Percentiles rank a stretch among this genome's conserved stretches.
These are phyloP conservation scores for Podospora pseudocomata DNA, from an alignment of 495 filamentous ascomycete genomes.

Conservation along the genomic window DNA sequence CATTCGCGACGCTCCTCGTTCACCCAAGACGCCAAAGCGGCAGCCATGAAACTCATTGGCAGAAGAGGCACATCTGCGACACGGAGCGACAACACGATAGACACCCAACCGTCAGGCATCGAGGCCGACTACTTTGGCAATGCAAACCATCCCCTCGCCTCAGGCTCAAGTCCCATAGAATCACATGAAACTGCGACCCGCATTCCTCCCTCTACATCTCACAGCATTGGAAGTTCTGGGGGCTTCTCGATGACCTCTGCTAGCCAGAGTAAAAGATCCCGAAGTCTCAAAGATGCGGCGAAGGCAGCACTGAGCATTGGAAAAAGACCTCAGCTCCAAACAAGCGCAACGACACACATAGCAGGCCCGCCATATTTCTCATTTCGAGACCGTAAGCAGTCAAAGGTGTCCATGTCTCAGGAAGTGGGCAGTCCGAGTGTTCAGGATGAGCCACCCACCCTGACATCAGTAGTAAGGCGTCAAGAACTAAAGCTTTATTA, in stretches of 20 bases:
- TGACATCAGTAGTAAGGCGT: neutral
- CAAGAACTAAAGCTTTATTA: neutral
- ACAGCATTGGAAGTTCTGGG: constrained; percentile 18
- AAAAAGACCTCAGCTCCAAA: constrained; percentile 8
- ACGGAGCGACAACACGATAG: constrained; percentile 9
- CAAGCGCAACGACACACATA: constrained; percentile 5
- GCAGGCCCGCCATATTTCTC: constrained; percentile 17
- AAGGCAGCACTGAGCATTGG: constrained; percentile 26
- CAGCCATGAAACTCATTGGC: constrained; percentile 30
- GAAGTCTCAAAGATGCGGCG: constrained; percentile 28
- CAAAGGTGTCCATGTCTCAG: neutral
- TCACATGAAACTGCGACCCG: neutral
- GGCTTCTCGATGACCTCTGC: constrained; percentile 14
- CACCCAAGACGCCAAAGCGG: constrained; percentile 27
- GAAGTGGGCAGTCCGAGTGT: neutral
- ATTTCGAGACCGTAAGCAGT: constrained; percentile 20
- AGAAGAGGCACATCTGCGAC: constrained; percentile 14
- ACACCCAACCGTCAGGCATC: constrained; percentile 6
- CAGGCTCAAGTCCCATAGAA: neutral
- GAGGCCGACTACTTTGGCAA: constrained; percentile 29
- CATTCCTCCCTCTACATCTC: constrained; percentile 23
- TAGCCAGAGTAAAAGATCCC: constrained; percentile 23
- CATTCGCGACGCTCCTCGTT: constrained; percentile 27
- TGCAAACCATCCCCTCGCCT: constrained; percentile 8
- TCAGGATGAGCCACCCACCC: neutral